Evolutionary conservation across 306 rosid genomes (phyloP).

Genomic region (Cicer chorassanicum): DNA sequence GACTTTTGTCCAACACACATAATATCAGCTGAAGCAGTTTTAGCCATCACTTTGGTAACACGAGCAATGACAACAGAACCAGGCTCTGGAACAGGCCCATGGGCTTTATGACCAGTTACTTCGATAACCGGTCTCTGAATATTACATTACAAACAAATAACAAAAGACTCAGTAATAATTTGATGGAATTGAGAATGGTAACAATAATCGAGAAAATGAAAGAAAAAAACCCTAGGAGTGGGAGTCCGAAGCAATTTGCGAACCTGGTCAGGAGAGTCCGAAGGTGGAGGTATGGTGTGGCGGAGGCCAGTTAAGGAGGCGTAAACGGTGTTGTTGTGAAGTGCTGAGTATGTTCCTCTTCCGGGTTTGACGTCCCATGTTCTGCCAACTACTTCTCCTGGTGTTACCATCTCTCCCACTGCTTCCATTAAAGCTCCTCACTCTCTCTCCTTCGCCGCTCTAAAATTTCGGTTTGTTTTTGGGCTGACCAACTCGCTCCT

Average conservation of each 20-base stretch:
- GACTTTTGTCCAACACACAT: constrained; percentile 88
- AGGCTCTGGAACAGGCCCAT: constrained; percentile 84
- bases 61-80: constrained; percentile 80
- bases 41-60: constrained; percentile 80
- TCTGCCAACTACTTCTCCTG: constrained; percentile 78
- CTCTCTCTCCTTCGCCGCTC: background rate
- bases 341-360: constrained; percentile 74
- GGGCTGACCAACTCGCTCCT: constrained; percentile 18
- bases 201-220: background rate
- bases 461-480: background rate
- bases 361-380: constrained; percentile 66
- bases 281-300: constrained; percentile 59
- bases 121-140: constrained; percentile 75
- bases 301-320: constrained; percentile 88
- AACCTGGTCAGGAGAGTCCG: constrained; percentile 71
- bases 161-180: background rate
- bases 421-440: constrained; percentile 48
- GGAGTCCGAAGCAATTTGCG: background rate
- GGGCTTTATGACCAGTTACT: constrained; percentile 88
- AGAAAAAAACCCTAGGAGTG: constrained; percentile 29
- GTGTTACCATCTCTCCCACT: constrained; percentile 67
- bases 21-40: constrained; percentile 75
- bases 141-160: background rate
- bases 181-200: background rate
- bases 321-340: constrained; percentile 64